A percentile compares a stretch with the other conserved stretches of the same genome.
Evolutionary conservation across 2,329 filamentous ascomycete species (phyloP).

Genomic region (Diaporthe velutina): DNA sequence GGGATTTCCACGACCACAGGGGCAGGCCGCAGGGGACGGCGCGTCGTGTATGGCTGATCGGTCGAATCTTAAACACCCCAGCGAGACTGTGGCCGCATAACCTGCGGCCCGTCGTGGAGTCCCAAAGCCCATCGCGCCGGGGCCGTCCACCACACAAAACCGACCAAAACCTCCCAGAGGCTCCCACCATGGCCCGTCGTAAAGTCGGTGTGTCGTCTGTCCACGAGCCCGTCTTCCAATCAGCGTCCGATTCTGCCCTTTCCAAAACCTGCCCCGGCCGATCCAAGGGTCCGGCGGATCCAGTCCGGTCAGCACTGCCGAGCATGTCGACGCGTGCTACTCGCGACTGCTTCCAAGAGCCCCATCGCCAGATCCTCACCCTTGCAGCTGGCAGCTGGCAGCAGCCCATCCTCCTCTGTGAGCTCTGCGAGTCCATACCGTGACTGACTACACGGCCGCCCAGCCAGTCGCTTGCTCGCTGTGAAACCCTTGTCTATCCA

Average conservation of each 20-base stretch:
- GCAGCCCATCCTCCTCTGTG: conserved; percentile 4
- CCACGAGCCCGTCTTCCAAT: conserved; percentile 35
- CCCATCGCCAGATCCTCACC: conserved; percentile 29
- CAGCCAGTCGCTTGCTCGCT: neutral
- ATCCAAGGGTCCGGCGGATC: conserved; percentile 32
- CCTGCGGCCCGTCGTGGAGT: conserved; percentile 40
- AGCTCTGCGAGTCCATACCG: too few relatives aligned
- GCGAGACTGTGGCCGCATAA: conserved; percentile 40
- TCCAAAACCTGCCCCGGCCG: conserved; percentile 20
- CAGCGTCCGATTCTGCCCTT: conserved; percentile 27
- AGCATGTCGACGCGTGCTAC: conserved; percentile 35
- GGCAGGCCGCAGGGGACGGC: conserved; percentile 21
- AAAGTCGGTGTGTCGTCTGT: conserved; percentile 41
- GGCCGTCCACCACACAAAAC: conserved; percentile 35
- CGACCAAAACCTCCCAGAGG: neutral
- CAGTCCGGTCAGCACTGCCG: conserved; percentile 31
- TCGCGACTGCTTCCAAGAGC: conserved; percentile 32
- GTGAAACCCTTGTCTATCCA: neutral
- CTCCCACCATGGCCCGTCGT: conserved; percentile 36
- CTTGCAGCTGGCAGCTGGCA: conserved; percentile 3
- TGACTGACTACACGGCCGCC: neutral
- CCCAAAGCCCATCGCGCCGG: conserved; percentile 35
- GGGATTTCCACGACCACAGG: conserved; percentile 25
- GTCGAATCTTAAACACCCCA: conserved; percentile 31
- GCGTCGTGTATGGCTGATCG: conserved; percentile 38